Conservation (phyloP, 78 protist genomes). For the Dictyostelium firmibasis region DNA sequence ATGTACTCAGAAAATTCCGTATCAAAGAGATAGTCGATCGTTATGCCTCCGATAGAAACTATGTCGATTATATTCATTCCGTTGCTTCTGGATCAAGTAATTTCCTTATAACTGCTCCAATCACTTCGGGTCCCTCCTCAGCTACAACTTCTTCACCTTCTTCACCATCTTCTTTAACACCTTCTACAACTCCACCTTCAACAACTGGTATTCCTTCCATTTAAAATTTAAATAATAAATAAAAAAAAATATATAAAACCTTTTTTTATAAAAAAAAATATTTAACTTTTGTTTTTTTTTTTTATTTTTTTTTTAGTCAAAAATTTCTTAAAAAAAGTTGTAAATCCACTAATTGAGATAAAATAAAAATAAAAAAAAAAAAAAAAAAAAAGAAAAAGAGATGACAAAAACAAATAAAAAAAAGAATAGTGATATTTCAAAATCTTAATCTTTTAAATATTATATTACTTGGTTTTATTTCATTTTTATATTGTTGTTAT, state of each 20-base stretch:
- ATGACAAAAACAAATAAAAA: no score
- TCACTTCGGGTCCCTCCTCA: background rate
- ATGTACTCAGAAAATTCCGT: slow-evolving; percentile 30
- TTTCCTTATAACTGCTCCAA: background rate
- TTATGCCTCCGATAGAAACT: slow-evolving; percentile 42
- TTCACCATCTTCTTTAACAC: background rate
- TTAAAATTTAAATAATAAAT: background rate
- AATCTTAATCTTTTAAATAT: background rate
- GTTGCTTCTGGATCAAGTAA: slow-evolving; percentile 19
- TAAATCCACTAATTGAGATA: background rate
- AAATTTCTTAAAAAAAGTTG: no score
- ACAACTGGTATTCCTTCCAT: background rate
- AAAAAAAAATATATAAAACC: background rate
- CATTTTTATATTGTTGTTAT: no score
- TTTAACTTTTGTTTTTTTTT: no score
- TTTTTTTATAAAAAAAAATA: no score
- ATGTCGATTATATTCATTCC: slow-evolving; percentile 60
- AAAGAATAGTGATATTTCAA: no score
- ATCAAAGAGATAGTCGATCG: slow-evolving; percentile 72
- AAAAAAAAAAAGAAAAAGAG: background rate
- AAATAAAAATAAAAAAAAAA: background rate
- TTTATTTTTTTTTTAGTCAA: no score
- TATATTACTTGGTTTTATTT: background rate
- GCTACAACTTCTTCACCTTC: background rate
- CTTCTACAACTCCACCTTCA: background rate